Conservation (phyloP, 2,329 filamentous ascomycete genomes). For the Dothideomycetes sp. region DNA sequence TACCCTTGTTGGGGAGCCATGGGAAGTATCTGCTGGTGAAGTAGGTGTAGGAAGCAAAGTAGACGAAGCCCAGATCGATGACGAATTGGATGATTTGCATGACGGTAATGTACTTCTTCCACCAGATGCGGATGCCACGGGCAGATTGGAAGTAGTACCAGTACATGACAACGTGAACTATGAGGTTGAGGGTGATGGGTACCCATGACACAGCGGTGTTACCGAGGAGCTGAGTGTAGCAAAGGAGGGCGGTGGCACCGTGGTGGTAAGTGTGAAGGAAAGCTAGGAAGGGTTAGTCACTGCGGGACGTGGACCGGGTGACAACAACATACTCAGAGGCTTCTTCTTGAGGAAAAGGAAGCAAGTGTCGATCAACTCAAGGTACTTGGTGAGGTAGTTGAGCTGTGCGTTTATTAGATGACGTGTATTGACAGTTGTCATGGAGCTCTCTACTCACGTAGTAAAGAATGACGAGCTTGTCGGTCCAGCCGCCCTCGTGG, state of each 20-base stretch:
- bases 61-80: slow-evolving; percentile 94
- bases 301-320: neutral
- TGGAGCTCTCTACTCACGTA: slow-evolving; percentile 57
- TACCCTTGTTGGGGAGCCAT: slow-evolving; percentile 70
- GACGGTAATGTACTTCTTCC: slow-evolving; percentile 99
- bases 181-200: slow-evolving; percentile 81
- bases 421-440: neutral
- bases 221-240: slow-evolving; percentile 94
- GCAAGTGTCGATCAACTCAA: slow-evolving; percentile 88
- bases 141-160: slow-evolving; percentile 99
- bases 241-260: slow-evolving; percentile 88
- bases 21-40: slow-evolving; percentile 86
- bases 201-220: slow-evolving; percentile 93
- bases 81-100: slow-evolving; percentile 96
- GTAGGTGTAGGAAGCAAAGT: slow-evolving; percentile 99
- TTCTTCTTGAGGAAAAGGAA: slow-evolving; percentile 99
- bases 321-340: slow-evolving; percentile 59
- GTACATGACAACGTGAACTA: slow-evolving; percentile 98
- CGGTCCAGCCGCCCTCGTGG: slow-evolving; percentile 77
- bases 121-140: slow-evolving; percentile 91
- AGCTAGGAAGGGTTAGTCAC: slow-evolving; percentile 32
- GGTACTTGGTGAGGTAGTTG: slow-evolving; percentile 97
- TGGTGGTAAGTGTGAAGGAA: slow-evolving; percentile 99
- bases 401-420: slow-evolving; percentile 45
- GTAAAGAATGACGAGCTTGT: slow-evolving; percentile 86